A percentile compares a stretch with the other conserved stretches of the same genome.
Evolutionary conservation across 1,139 yeast genomes (phyloP).

Genomic region (Yamadazyma sp.): DNA sequence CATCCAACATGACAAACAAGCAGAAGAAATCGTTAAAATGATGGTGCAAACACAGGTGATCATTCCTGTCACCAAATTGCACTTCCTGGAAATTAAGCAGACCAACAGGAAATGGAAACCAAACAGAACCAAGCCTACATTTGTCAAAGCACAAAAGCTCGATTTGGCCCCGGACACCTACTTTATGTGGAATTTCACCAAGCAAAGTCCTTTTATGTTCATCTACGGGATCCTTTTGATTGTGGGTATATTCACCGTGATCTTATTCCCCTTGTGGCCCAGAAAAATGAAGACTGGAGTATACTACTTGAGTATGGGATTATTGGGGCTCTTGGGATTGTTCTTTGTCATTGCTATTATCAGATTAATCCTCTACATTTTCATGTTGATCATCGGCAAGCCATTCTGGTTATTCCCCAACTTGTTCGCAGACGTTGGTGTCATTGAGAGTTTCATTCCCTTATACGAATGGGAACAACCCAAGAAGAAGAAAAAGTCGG

Average conservation of each 20-base stretch:
- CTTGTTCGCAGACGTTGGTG: constrained; percentile 92
- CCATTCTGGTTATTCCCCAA: constrained; percentile 97
- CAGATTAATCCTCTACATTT: constrained; percentile 68
- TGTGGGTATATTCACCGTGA: constrained; percentile 68
- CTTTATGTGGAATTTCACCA: constrained; percentile 81
- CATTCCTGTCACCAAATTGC: constrained; percentile 71
- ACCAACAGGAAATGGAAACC: constrained; percentile 63
- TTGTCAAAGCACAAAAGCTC: constrained; percentile 67
- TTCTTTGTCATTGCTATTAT: constrained; percentile 80
- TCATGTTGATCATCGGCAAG: constrained; percentile 60
- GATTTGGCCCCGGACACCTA: constrained; percentile 74
- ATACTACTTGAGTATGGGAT: constrained; percentile 82
- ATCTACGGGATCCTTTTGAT: constrained; percentile 65
- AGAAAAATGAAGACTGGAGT: constrained; percentile 83
- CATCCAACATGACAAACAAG: constrained; percentile 52
- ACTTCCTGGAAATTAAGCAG: constrained; percentile 67
- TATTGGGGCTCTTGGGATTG: constrained; percentile 70
- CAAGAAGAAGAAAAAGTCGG: constrained; percentile 28
- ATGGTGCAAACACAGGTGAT: constrained; percentile 76
- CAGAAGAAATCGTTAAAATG: constrained; percentile 61
- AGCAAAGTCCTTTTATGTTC: constrained; percentile 69
- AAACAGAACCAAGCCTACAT: constrained; percentile 71
- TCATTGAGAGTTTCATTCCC: constrained; percentile 89
- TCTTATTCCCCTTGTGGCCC: constrained; percentile 98
- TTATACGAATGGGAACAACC: constrained; percentile 81